Conservation (phyloP, 2,329 filamentous ascomycete genomes). For the Calonectria hongkongensis region DNA sequence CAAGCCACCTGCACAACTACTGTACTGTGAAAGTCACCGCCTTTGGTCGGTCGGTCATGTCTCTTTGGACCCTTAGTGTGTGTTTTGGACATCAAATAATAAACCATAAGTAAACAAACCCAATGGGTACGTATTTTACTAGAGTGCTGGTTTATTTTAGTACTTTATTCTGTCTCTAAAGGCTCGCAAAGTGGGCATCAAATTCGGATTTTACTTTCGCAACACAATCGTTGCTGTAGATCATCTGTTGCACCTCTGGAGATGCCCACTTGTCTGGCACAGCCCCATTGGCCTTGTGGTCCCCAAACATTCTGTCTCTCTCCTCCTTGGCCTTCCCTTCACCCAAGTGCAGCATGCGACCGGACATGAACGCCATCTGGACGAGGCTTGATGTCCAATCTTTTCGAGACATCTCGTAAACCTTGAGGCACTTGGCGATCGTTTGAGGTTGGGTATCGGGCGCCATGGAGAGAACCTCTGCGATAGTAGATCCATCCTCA, state of each 20-base stretch:
- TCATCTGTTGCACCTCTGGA: constrained; percentile 79
- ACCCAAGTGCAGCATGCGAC: constrained; percentile 74
- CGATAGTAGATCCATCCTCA: constrained; percentile 74
- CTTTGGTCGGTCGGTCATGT: too few relatives aligned
- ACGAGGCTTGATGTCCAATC: constrained; percentile 54
- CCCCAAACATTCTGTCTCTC: constrained; percentile 73
- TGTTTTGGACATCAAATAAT: too few relatives aligned
- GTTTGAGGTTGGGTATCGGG: constrained; percentile 50
- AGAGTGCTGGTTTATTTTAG: too few relatives aligned
- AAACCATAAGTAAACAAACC: too few relatives aligned
- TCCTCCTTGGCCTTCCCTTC: constrained; percentile 76
- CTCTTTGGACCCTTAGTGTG: too few relatives aligned
- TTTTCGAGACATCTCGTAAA: constrained; percentile 53
- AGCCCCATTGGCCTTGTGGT: constrained; percentile 68
- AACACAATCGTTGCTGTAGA: constrained; percentile 79
- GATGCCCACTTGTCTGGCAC: constrained; percentile 83
- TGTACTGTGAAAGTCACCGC: too few relatives aligned
- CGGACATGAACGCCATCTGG: constrained; percentile 56
- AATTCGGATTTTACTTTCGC: constrained; percentile 61
- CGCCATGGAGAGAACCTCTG: constrained; percentile 49
- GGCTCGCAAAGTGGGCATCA: constrained; percentile 46
- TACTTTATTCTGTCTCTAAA: constrained; percentile 25
- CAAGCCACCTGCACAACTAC: too few relatives aligned
- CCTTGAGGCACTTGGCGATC: constrained; percentile 51
- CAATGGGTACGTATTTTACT: too few relatives aligned